Base-by-base conservation (phyloP, 2,329 filamentous ascomycete genomes). In the Epichloe typhina region DNA sequence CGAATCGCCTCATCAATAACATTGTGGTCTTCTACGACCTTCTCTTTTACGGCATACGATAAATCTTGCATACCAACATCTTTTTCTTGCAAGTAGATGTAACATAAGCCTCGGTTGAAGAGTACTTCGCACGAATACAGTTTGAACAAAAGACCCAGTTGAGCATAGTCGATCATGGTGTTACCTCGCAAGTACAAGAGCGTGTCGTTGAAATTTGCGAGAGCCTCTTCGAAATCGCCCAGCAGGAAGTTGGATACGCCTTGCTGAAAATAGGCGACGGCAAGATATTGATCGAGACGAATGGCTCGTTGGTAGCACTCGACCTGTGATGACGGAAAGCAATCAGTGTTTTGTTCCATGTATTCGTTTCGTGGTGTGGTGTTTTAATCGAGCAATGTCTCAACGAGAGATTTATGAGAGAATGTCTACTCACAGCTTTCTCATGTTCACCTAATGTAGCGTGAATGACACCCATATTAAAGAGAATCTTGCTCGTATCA, bases 191-290 rank as follows among this genome's bases (percentile, higher is more conserved):
- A 78, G 68, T 97, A 97, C 41, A 96, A 73, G 40, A 98, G 75
- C 0, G 93, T 96, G 64, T 98, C 93, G 72, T 98, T 98, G 77
- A 98, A 98, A 70, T 97, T 97, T 58, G 90, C 90, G 54, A 97
- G 75, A 17, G 93, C 93, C 68, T 97, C 93, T 66, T 97, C 90
- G 59, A 97, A 97, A 65, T 98, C 93, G 53, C 91, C 91, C 50
- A 97, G 80, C 47, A 98, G 74, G 68, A 98, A 98, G 66, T 97
- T 98, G 50, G 93, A 97, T 17, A 98, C 93, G 42, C 93, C 93
- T 69, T 97, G 88, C 64, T 98, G 93, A 67, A 98, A 98, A 67
- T 97, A 97, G 53, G 93, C 91, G 52, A 98, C 89, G 52, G 93
- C 93, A 44, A 98, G 84, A 64, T 97, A 98, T 64, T 93, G 86